Evolutionary conservation across 2,329 filamentous ascomycete species (phyloP), one percentile per base, ranked within the genome.

Genomic region (Curvularia hawaiiensis): DNA sequence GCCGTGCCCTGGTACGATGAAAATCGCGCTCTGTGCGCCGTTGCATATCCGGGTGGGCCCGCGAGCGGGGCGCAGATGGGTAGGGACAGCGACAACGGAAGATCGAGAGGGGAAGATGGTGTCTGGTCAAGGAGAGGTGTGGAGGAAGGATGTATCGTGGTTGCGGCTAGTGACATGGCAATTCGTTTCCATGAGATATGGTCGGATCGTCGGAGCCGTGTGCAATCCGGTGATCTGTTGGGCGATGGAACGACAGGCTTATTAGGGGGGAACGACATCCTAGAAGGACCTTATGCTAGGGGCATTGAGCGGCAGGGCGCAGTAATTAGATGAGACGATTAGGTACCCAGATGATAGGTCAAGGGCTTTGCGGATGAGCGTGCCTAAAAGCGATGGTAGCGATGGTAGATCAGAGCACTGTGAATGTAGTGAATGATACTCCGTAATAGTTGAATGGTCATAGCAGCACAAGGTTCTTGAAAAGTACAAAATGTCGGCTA

Each of bases 101-200:
- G 63, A 30, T 79, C 61, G 71, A 78, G 58, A 78, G 70, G 78
- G 66, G 80, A 87, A 69, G 83, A 83, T 55, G 82, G 81, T n/a
- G 78, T 80, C 46, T 83, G 81, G 76, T 82, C 82, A 61, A 80
- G 79, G 49, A 81, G 86, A 20, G 87, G 84, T 0, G 79, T 82
- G 5, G 83, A 86, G 63, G 90, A 94, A 67, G 91, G 90, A 0
- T 96, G 92, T 72, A 88, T 99, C 64, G 90, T 97, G 18, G 90
- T 99, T 52, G 94, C 93, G 16, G 90, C 91, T 43, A 97, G 92
- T 71, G 93, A 98, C 77, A 89, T 92, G 72, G 96, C 87, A 66
- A 90, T 98, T 75, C 95, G 95, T 72, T 98, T 98, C 69, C 92
- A 98, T 75, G 93, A 98, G 78, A 87, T 99, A 11, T 98, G 93